A percentile compares a stretch with the other conserved stretches of the same genome.
These are phyloP conservation scores for Podospora australis DNA, from an alignment of 495 filamentous ascomycete genomes.

Conservation along the genomic window DNA sequence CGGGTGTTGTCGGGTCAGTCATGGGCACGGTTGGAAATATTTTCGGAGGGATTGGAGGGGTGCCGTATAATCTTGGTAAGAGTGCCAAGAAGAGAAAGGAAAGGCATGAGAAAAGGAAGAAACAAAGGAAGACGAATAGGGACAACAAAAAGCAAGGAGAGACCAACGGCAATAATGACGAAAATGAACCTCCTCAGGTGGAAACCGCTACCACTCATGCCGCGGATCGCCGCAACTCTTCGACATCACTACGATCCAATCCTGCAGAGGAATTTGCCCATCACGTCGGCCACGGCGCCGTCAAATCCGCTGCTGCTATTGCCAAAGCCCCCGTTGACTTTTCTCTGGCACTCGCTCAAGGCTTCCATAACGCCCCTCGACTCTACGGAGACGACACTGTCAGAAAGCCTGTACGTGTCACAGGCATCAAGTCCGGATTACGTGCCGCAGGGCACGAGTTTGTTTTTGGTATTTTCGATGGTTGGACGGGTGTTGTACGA, in stretches of 20 bases:
- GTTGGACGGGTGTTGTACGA: constrained; percentile 59
- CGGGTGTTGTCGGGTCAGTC: constrained; percentile 54
- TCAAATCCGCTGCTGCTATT: constrained; percentile 39
- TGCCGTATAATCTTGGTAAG: constrained; percentile 52
- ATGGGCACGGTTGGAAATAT: constrained; percentile 46
- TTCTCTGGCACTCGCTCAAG: constrained; percentile 65
- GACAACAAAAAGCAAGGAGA: constrained; percentile 14
- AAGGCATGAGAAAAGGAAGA: constrained; percentile 35
- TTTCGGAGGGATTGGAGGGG: constrained; percentile 50
- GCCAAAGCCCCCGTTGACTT: constrained; percentile 58
- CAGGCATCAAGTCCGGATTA: constrained; percentile 61
- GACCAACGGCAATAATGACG: not conserved
- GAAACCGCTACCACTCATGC: constrained; percentile 19
- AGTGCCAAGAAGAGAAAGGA: constrained; percentile 42
- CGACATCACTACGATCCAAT: constrained; percentile 19
- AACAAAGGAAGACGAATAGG: constrained; percentile 37
- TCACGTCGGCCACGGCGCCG: constrained; percentile 42
- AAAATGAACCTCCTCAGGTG: constrained; percentile 3
- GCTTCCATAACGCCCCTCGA: constrained; percentile 77
- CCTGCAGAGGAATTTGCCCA: constrained; percentile 31
- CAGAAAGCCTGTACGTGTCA: constrained; percentile 50
- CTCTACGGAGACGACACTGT: constrained; percentile 55
- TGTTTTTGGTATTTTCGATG: constrained; percentile 64
- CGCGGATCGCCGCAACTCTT: constrained; percentile 12
- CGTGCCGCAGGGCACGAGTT: constrained; percentile 63